Base-by-base conservation (phyloP, 2,329 filamentous ascomycete species). In the Beauveria medogensis region DNA sequence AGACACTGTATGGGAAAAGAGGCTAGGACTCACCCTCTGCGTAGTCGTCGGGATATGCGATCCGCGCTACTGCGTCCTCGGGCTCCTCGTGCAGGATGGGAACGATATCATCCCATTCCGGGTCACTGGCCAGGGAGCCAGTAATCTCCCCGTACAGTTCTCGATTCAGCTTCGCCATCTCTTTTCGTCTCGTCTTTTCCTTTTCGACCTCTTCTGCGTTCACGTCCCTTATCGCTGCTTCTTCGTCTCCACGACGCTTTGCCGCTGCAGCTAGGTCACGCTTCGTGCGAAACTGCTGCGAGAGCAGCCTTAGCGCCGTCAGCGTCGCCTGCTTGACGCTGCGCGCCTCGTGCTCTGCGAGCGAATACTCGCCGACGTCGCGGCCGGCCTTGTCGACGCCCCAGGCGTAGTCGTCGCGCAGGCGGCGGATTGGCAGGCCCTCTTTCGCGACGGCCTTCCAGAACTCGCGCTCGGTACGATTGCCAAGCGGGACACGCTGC, bases 11-110 rank as follows among this genome's bases (percentile, higher is more conserved):
- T 18, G 41, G 8, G n/a, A 12, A 9, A 30, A 22, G 50, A n/a
- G 43, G 28, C 9, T 34, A 41, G 63, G 59, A 71, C 75, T 63
- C 74, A 87, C 84, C 81, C 78, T 97, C 92, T 64, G 88, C 85
- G 73, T 99, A 99, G 65, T 94, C 88, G 37, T 91, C 86, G 2
- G 88, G 85, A 74, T 99, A 99, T 62, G 92, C 88, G 73, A 99
- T 99, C 62, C 88, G 85, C n/a, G 93, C 93, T 62, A 99, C 83
- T 30, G 93, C 91, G 67, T 88, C 81, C 67, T 86, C 88, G 63
- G 91, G 90, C 75, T 97, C 92, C 70, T 91, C 83, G 68, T 94
- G 87, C 4, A 90, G 86, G 60, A 97, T 88, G 22, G 92, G 92
- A 57, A 85, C 79, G 56, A 97, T 81, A 75, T 95, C 91, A 66